Conservation (phyloP, 1,284 basidiomycete species). For the Blastosporella zonata region DNA sequence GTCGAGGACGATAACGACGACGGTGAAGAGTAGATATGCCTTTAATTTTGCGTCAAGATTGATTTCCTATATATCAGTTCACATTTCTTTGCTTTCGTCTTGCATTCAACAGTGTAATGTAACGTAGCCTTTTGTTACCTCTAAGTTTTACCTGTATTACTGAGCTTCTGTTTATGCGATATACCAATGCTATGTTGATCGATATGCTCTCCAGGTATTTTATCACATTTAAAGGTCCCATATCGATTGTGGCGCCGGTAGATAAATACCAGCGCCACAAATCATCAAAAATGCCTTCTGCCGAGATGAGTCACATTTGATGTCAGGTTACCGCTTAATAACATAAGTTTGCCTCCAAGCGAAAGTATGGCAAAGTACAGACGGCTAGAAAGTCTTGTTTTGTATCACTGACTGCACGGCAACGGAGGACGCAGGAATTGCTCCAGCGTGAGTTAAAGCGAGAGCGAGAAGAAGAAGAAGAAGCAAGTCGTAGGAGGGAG, state of each 20-base stretch:
- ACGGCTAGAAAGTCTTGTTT: slow-evolving; percentile 4
- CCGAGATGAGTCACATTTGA: too few relatives aligned
- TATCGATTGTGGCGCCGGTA: not conserved
- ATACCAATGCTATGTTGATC: not conserved
- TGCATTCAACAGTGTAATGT: slow-evolving; percentile 10
- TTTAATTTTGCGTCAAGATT: not conserved
- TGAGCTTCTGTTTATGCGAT: not conserved
- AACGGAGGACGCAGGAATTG: not conserved
- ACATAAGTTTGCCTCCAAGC: not conserved
- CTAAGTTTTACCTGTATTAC: not conserved
- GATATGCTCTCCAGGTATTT: not conserved
- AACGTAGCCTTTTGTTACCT: slow-evolving; percentile 1
- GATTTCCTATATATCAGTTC: not conserved
- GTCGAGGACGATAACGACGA: slow-evolving; percentile 35
- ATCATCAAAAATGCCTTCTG: not conserved
- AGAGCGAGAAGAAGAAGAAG: not conserved
- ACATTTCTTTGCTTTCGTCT: slow-evolving; percentile 10
- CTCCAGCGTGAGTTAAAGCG: not conserved
- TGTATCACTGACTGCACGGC: not conserved
- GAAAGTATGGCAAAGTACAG: not conserved
- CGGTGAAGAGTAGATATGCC: slow-evolving; percentile 17
- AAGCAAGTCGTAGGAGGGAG: not conserved
- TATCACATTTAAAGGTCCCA: not conserved
- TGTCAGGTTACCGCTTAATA: too few relatives aligned
- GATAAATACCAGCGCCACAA: not conserved